phyloP scores from a whole-genome alignment of 2,329 filamentous ascomycete genomes.

The Byssothecium circinans region DNA sequence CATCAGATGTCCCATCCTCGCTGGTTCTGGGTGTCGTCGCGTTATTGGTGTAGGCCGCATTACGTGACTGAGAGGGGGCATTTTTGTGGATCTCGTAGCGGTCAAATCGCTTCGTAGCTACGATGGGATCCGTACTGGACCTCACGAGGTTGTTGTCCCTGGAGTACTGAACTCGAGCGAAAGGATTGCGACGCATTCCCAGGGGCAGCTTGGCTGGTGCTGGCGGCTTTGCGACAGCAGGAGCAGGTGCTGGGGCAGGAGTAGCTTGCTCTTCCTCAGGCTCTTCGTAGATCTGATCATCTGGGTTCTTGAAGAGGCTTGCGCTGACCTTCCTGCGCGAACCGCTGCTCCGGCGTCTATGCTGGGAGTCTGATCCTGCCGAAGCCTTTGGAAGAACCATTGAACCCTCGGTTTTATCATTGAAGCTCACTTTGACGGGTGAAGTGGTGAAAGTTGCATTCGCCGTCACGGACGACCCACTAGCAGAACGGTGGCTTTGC shows the following conservation, averaged over 20 bases:
- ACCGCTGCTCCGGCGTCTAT: conserved; percentile 62
- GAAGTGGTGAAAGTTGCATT: conserved; percentile 21
- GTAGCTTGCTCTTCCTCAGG: conserved; percentile 56
- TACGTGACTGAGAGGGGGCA: conserved; percentile 77
- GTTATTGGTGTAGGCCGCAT: conserved; percentile 78
- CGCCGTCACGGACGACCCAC: conserved; percentile 26
- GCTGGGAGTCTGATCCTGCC: conserved; percentile 31
- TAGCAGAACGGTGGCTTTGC: conserved; percentile 40
- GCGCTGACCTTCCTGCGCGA: conserved; percentile 71
- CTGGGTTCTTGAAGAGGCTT: conserved; percentile 67
- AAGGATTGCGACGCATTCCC: conserved; percentile 63
- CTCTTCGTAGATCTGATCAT: conserved; percentile 88
- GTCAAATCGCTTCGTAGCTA: conserved; percentile 47
- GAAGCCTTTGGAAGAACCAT: conserved; percentile 43
- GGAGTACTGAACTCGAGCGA: conserved; percentile 63
- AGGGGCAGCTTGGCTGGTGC: conserved; percentile 48
- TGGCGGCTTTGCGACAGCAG: conserved; percentile 33
- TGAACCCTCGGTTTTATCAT: conserved; percentile 15
- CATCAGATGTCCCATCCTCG: conserved; percentile 28
- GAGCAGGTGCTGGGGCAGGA: conserved; percentile 32
- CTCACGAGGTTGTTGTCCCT: conserved; percentile 49
- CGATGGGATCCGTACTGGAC: conserved; percentile 50
- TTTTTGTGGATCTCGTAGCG: conserved; percentile 80
- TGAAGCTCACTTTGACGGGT: conserved; percentile 25
- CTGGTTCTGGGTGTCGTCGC: conserved; percentile 40